Evolutionary conservation across 2,329 filamentous ascomycete genomes (phyloP).

Genomic region (Rutstroemia sp.): DNA sequence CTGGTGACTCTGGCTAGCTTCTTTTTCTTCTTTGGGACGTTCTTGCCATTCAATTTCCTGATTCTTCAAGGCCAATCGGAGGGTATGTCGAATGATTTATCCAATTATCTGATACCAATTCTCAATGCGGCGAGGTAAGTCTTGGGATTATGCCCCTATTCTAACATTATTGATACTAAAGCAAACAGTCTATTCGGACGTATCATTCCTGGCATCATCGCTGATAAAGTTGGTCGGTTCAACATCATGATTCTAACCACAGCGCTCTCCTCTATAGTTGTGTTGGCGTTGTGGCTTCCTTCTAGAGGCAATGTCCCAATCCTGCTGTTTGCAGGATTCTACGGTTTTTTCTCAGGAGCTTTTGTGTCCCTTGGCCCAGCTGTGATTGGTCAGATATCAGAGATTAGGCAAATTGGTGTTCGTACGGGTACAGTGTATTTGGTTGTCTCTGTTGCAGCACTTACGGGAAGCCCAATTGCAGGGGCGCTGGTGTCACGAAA

Average conservation of each 20-base stretch:
- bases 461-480: slow-evolving; percentile 61
- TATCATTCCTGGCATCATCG: slow-evolving; percentile 42
- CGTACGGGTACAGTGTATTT: too few relatives aligned
- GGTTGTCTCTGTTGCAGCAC: slow-evolving; percentile 41
- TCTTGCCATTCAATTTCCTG: not conserved
- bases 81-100: slow-evolving; percentile 23
- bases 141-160: not conserved
- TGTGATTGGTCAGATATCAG: too few relatives aligned
- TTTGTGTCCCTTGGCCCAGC: too few relatives aligned
- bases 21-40: not conserved
- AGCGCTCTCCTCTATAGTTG: slow-evolving; percentile 23
- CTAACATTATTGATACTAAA: not conserved
- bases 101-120: slow-evolving; percentile 43
- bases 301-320: not conserved
- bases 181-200: not conserved
- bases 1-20: not conserved
- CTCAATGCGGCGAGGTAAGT: slow-evolving; percentile 35
- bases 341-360: too few relatives aligned
- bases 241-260: slow-evolving; percentile 32
- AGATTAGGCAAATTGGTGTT: too few relatives aligned
- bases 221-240: slow-evolving; percentile 44
- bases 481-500: slow-evolving; percentile 50
- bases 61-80: not conserved
- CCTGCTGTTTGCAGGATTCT: too few relatives aligned
- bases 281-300: slow-evolving; percentile 58